Evolutionary conservation across 179 eudicot genomes (phyloP).

Genomic region (Drosera spatulata): DNA sequence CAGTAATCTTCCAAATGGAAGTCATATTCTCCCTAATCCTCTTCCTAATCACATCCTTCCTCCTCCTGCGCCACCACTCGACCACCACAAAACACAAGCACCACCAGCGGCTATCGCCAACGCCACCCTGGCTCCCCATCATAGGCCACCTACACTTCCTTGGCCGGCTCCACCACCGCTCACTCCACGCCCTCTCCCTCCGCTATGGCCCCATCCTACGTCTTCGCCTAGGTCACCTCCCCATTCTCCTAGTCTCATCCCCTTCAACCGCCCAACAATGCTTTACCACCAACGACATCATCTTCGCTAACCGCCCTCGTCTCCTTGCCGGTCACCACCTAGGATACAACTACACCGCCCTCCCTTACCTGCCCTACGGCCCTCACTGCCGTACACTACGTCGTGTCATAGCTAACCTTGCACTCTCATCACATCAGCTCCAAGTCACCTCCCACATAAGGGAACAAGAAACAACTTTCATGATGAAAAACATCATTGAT

Average conservation of each 20-base stretch:
- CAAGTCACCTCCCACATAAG: slow-evolving; percentile 1
- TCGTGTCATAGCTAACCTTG: neutral
- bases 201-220: slow-evolving; percentile 5
- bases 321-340: slow-evolving; percentile 1
- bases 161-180: slow-evolving; percentile 2
- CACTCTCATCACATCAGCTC: slow-evolving; percentile 2
- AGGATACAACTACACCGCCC: slow-evolving; percentile 1
- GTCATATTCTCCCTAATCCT: too few species aligned
- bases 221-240: slow-evolving; percentile 6
- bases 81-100: too few species aligned
- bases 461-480: slow-evolving; percentile 2
- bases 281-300: slow-evolving; percentile 1
- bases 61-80: too few species aligned
- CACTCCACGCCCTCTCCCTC: slow-evolving; percentile 1
- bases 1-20: too few species aligned
- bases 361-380: slow-evolving; percentile 3
- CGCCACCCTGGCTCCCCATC: slow-evolving; percentile 6
- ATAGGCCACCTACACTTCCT: slow-evolving; percentile 10
- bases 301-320: slow-evolving; percentile 5
- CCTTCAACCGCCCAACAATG: slow-evolving; percentile 4
- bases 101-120: slow-evolving; percentile 1
- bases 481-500: neutral
- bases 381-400: slow-evolving; percentile 4
- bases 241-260: slow-evolving; percentile 6
- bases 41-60: too few species aligned